Evolutionary conservation across 306 rosid genomes (phyloP).

Genomic region (Castanopsis chinensis): DNA sequence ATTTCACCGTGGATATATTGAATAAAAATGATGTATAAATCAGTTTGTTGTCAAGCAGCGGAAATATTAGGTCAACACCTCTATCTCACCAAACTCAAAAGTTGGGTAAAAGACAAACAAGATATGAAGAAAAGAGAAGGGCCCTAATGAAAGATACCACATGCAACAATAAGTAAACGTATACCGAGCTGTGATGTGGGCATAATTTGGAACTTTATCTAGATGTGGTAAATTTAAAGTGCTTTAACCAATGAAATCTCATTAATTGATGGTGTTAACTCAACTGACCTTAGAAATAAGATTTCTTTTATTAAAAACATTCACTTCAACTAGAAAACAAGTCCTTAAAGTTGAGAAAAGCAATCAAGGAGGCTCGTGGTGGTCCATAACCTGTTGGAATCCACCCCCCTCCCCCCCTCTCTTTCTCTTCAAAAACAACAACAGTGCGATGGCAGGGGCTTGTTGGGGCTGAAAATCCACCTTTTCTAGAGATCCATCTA

Average conservation of each 20-base stretch:
- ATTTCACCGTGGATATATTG: constrained; percentile 31
- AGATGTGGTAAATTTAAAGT: not conserved
- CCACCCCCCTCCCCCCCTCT: no score
- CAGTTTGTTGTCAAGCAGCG: not conserved
- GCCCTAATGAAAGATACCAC: not conserved
- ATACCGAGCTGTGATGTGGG: not conserved
- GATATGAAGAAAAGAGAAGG: not conserved
- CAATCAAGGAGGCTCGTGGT: not conserved
- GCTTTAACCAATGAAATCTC: not conserved
- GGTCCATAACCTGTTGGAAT: not conserved
- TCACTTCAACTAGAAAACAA: not conserved
- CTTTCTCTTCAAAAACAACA: no score
- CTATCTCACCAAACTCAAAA: not conserved
- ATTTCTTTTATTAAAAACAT: not conserved
- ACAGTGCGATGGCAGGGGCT: not conserved
- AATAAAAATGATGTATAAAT: not conserved
- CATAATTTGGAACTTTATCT: not conserved
- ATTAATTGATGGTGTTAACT: not conserved
- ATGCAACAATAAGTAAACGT: constrained; percentile 2
- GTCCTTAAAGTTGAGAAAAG: not conserved
- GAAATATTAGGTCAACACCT: not conserved
- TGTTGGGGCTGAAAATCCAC: not conserved
- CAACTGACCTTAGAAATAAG: not conserved
- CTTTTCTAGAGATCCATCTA: not conserved
- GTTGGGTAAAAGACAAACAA: not conserved